Conservation (phyloP, 2,329 filamentous ascomycete genomes). For the Decorospora gaudefroyi region DNA sequence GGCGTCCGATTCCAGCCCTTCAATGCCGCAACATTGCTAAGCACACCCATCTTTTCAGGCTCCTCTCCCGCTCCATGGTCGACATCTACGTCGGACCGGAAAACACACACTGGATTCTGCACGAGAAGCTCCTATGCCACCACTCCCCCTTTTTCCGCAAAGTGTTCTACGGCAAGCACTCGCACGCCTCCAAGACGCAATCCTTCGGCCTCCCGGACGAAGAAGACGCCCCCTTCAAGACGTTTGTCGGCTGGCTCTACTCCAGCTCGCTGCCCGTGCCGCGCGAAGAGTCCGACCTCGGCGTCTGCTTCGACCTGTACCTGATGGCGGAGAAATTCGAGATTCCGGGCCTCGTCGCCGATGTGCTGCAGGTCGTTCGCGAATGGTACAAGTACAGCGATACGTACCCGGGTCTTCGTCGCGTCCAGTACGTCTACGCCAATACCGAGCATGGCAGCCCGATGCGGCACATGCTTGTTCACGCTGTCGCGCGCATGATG, state of each 20-base stretch:
- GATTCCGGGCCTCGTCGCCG: slow-evolving; percentile 53
- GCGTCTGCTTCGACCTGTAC: slow-evolving; percentile 58
- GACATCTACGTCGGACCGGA: slow-evolving; percentile 61
- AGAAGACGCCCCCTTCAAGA: slow-evolving; percentile 57
- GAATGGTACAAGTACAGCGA: slow-evolving; percentile 59
- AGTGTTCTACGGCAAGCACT: slow-evolving; percentile 53
- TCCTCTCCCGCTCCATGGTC: slow-evolving; percentile 59
- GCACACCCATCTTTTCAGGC: slow-evolving; percentile 41
- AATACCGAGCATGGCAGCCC: slow-evolving; percentile 54
- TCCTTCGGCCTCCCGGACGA: slow-evolving; percentile 58
- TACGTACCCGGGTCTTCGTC: slow-evolving; percentile 57
- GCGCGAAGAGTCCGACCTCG: slow-evolving; percentile 56
- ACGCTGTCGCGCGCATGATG: slow-evolving; percentile 56
- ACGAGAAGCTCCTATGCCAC: slow-evolving; percentile 61
- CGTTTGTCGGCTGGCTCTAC: slow-evolving; percentile 61
- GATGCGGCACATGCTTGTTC: slow-evolving; percentile 57
- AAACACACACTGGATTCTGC: slow-evolving; percentile 60
- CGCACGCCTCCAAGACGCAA: slow-evolving; percentile 35
- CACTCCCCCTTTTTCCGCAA: slow-evolving; percentile 60
- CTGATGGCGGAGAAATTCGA: slow-evolving; percentile 60
- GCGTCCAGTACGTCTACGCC: slow-evolving; percentile 59
- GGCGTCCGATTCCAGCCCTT: neutral
- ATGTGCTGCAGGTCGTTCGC: slow-evolving; percentile 56
- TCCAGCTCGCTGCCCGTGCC: slow-evolving; percentile 53
- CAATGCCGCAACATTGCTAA: neutral